phyloP scores from a whole-genome alignment of 2,329 filamentous ascomycete species.

The Fusarium verrucosum region DNA sequence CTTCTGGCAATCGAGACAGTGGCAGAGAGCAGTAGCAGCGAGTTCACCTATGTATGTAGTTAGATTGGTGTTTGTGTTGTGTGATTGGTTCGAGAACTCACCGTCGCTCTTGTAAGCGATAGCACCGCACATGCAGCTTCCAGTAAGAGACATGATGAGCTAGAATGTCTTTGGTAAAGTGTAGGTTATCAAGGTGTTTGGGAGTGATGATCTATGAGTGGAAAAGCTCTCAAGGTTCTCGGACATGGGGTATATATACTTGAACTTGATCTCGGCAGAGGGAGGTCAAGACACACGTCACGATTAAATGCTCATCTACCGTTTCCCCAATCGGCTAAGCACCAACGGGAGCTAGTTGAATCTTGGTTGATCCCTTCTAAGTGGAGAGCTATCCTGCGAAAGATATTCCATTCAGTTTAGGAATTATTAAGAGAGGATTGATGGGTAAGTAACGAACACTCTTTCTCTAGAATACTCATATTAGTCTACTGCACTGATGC shows the following conservation, averaged over 20 bases:
- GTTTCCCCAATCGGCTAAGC: background rate
- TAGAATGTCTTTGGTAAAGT: conserved; percentile 22
- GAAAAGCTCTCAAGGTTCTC: conserved; percentile 39
- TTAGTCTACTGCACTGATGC: background rate
- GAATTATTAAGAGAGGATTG: background rate
- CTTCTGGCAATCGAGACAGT: conserved; percentile 65
- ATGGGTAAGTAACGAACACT: background rate
- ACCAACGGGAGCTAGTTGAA: conserved; percentile 21
- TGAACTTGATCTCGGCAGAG: background rate
- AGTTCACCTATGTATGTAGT: conserved; percentile 50
- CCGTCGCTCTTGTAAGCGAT: conserved; percentile 49
- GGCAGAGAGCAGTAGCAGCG: conserved; percentile 58
- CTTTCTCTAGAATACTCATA: background rate
- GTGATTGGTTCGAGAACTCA: conserved; percentile 27
- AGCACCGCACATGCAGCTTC: conserved; percentile 52
- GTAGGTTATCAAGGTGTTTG: conserved; percentile 27
- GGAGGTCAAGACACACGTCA: conserved; percentile 3
- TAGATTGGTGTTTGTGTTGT: background rate
- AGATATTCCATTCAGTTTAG: background rate
- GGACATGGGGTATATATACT: conserved; percentile 34
- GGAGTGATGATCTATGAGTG: conserved; percentile 16
- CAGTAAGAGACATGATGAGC: conserved; percentile 40
- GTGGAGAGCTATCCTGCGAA: conserved; percentile 1
- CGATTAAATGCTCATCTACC: background rate
- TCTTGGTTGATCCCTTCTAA: background rate